Percentiles rank a stretch among this genome's conserved stretches.
phyloP scores from a whole-genome alignment of 257 asterid species.

The Solanum bulbocastanum region DNA sequence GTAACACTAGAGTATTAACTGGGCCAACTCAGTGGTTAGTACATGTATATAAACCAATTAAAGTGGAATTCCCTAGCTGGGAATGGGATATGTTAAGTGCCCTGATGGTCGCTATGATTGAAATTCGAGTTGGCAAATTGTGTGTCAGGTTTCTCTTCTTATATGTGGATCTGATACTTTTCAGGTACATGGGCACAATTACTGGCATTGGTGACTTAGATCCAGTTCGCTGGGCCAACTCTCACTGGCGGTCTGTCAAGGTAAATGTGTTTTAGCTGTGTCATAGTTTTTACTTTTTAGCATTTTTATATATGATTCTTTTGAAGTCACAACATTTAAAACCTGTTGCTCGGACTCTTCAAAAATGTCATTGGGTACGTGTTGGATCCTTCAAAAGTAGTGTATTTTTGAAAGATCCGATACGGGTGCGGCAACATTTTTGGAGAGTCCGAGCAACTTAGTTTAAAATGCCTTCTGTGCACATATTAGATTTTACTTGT shows the following conservation, averaged over 20 bases:
- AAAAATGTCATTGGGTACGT: background rate
- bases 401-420: background rate
- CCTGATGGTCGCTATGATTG: background rate
- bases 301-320: background rate
- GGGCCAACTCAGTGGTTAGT: background rate
- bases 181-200: slow-evolving; percentile 95
- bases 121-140: background rate
- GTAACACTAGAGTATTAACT: background rate
- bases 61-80: background rate
- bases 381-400: background rate
- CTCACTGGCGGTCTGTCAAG: slow-evolving; percentile 98
- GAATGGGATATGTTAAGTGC: background rate
- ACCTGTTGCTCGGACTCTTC: background rate
- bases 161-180: slow-evolving; percentile 8
- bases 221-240: slow-evolving; percentile 88
- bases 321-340: background rate
- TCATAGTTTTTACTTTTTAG: background rate
- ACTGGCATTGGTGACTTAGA: slow-evolving; percentile 94
- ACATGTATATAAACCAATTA: background rate
- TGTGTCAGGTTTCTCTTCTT: background rate
- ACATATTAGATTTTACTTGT: background rate
- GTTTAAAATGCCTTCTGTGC: background rate
- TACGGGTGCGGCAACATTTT: background rate
- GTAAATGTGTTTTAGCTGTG: slow-evolving; percentile 17
- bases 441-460: background rate